Base-by-base conservation (phyloP, 1,284 basidiomycete species). In the Tylopilus orsonianus region DNA sequence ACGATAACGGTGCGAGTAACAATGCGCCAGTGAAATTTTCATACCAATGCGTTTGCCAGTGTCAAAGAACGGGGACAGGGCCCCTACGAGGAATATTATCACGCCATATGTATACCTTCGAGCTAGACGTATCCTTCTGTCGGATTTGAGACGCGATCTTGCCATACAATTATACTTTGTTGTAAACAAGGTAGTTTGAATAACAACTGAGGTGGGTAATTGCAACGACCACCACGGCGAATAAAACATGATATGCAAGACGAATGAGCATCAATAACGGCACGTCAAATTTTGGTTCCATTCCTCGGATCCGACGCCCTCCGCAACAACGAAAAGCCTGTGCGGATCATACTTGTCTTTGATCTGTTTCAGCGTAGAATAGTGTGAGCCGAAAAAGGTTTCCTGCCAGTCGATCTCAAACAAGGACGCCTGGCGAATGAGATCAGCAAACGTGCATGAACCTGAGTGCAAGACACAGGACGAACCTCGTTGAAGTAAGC, bases 381-480 rank as follows among this genome's bases (percentile, higher is more conserved):
- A 75, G 52, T 78, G 72, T 4, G 66, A 56, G 1, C 76, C 74
- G 48, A 74, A 78, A 62, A 74, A 76, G 0, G 70, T 66, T 36
- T 65, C 51, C 54, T 70, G 57, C 46, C 65, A 70, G 42, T 75
- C 50, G 10, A 56, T 53, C 52, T 77, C 58, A 33, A 69, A 71
- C 29, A 71, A 49, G 3, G 70, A 74, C 2, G 68, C 74, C 75
- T 75, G 43, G 26, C 4, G 8, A 34, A 6, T 5, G n/a, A 24
- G 16, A 10, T 6, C 3, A 29, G 33, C 26, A 9, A 34, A 20
- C 7, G 10, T n/a, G 13, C 14, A 30, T 1, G 10, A n/a, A 3
- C 16, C 8, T 4, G n/a, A 12, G 14, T 16, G 18, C 3, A 30
- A 5, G n/a, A 13, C 7, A 13, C 29, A 30, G 14, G 53, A 50